Conservation (phyloP, 106 monocot species). For the Dioscorea zingiberensis region DNA sequence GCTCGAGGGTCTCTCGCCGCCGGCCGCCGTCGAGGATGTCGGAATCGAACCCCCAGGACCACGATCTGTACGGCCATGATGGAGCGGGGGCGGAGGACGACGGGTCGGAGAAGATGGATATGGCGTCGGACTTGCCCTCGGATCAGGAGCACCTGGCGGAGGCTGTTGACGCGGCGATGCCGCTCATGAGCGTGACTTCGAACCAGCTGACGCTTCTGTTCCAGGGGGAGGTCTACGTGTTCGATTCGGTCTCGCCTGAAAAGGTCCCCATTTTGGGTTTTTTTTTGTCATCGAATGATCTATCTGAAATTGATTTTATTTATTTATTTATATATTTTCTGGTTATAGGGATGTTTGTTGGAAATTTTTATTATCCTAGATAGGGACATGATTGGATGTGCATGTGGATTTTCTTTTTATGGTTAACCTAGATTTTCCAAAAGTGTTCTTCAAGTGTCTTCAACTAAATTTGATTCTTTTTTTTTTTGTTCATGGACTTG, state of each 20-base stretch:
- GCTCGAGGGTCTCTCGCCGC: not conserved
- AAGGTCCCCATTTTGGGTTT: slow-evolving; percentile 38
- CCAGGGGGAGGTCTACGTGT: slow-evolving; percentile 90
- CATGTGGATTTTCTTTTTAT: too few relatives aligned
- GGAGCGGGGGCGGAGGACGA: not conserved
- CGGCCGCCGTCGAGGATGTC: not conserved
- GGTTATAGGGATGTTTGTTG: too few relatives aligned
- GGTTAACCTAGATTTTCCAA: too few relatives aligned
- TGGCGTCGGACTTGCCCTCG: not conserved
- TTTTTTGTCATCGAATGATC: not conserved
- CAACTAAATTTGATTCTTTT: too few relatives aligned
- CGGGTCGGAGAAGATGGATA: not conserved
- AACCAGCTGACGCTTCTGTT: slow-evolving; percentile 88
- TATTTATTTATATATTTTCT: too few relatives aligned
- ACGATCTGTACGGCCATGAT: not conserved
- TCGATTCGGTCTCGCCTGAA: slow-evolving; percentile 83
- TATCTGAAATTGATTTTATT: too few relatives aligned
- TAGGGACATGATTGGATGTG: too few relatives aligned
- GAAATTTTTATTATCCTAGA: too few relatives aligned
- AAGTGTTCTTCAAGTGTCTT: too few relatives aligned
- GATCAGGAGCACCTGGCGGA: slow-evolving; percentile 28
- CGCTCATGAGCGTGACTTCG: slow-evolving; percentile 32
- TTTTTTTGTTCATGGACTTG: too few relatives aligned
- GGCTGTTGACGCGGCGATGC: slow-evolving; percentile 36
- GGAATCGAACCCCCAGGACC: not conserved